phyloP scores from a whole-genome alignment of 2,329 filamentous ascomycete species.

The Trichoderma harzianum region DNA sequence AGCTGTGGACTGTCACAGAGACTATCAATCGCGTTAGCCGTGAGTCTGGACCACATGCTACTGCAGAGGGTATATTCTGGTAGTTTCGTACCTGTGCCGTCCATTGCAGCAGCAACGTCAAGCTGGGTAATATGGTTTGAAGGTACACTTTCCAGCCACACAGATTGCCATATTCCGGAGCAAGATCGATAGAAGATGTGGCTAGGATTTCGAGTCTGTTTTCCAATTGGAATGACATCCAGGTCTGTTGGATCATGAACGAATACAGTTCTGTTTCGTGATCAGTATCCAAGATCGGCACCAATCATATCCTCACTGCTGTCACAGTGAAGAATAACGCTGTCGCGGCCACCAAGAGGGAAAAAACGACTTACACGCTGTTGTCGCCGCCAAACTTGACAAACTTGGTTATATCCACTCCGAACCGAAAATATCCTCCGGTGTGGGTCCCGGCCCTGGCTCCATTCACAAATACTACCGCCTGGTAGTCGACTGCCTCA shows the following conservation, averaged over 20 bases:
- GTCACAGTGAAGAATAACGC: too few species aligned
- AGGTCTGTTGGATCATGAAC: constrained; percentile 66
- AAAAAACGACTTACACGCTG: constrained; percentile 44
- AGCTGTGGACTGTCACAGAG: constrained; percentile 52
- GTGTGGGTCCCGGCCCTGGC: constrained; percentile 49
- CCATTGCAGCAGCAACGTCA: constrained; percentile 55
- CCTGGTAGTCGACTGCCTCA: constrained; percentile 57
- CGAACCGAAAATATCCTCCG: constrained; percentile 62
- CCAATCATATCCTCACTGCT: too few species aligned
- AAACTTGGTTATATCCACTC: constrained; percentile 53
- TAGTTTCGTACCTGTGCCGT: constrained; percentile 44
- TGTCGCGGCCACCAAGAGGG: background rate
- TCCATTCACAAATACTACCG: constrained; percentile 58
- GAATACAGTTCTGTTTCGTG: constrained; percentile 51
- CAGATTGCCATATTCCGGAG: constrained; percentile 71
- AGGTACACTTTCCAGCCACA: constrained; percentile 66
- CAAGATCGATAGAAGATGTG: constrained; percentile 72
- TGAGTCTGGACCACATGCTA: too few species aligned
- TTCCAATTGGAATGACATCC: constrained; percentile 61
- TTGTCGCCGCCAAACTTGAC: constrained; percentile 45
- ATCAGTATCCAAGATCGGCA: background rate
- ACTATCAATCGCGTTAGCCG: constrained; percentile 37
- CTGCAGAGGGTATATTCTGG: background rate
- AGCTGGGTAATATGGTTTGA: constrained; percentile 54
- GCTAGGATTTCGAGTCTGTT: constrained; percentile 54